These are phyloP conservation scores for Zasmidium angulare DNA, from an alignment of 2,329 filamentous ascomycete species.

Conservation along the genomic window DNA sequence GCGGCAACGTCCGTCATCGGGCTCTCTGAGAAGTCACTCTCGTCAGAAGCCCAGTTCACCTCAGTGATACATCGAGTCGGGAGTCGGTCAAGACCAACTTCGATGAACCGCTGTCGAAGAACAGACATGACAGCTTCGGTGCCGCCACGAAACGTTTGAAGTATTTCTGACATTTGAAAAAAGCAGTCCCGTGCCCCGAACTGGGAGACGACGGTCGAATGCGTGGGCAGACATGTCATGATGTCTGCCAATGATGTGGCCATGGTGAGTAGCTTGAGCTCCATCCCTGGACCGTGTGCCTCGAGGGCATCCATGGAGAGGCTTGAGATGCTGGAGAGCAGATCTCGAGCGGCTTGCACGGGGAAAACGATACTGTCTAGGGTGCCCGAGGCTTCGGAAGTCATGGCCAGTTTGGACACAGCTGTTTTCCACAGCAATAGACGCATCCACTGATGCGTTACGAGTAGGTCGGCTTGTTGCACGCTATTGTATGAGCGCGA, in stretches of 20 bases:
- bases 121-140: not conserved
- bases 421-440: conserved; percentile 53
- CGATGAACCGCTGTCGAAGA: not conserved
- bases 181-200: not conserved
- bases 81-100: not conserved
- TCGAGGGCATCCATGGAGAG: conserved; percentile 48
- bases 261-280: conserved; percentile 55
- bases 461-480: conserved; percentile 51
- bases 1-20: too few relatives aligned
- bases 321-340: conserved; percentile 28
- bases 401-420: conserved; percentile 40
- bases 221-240: not conserved
- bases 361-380: conserved; percentile 13
- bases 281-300: conserved; percentile 57
- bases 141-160: not conserved
- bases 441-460: conserved; percentile 52
- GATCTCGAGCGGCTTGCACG: conserved; percentile 7
- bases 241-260: not conserved
- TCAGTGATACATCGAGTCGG: not conserved
- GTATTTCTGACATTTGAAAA: not conserved
- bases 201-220: not conserved
- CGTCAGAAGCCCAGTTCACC: not conserved
- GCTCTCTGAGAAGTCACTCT: not conserved
- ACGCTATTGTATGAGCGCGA: conserved; percentile 23
- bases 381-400: not conserved